Base-by-base conservation (phyloP, 2,329 filamentous ascomycete genomes). In the Cercospora sojina region DNA sequence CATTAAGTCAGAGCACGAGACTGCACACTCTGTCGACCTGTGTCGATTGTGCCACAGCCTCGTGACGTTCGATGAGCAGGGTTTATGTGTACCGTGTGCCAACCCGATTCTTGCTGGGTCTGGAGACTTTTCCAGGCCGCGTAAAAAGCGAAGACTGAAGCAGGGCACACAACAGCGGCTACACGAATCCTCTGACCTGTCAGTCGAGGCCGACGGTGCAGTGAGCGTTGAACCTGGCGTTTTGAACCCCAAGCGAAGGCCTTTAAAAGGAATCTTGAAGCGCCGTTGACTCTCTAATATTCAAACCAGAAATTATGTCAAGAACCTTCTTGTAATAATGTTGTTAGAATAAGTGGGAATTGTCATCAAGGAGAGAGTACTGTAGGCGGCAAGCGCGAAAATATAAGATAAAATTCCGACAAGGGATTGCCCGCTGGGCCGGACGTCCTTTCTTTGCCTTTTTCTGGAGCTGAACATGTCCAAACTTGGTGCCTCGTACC, bases 231-330 rank as follows among this genome's bases (percentile, higher is more conserved):
- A 49, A 6, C 43, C 0, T 49, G 43, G 10, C 10, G 20, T 23
- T 49, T 49, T 13, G 18, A 49, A 5, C 25, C 1, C 25, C 25
- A 29, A 27, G 20, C 23, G 57, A 25, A 29, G 41, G 57, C 57
- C 57, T 23, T 47, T 59, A 35, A 59, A 59, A 25, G 35, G 57
- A 23, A 59, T 59, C 32, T 59, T 59, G 57, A 59, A 59, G 57
- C 31, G 35, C 13, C 57, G 57, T 49, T 49, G 20, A 49, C 16
- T n/a, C 16, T n/a, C 35, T 41, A 41, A 41, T 41, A 41, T n/a
- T 41, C 35, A 41, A 41, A 16, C 35, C n/a, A 16, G 35, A 41
- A 41, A n/a, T 6, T n/a, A n/a, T 41, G 16, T 41, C 35, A 41
- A 41, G 35, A 41, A 41, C 6, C 6, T 41, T n/a, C 35, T 41